Evolutionary conservation across 805 yeast genomes (phyloP).

Genomic region (Candida alai): DNA sequence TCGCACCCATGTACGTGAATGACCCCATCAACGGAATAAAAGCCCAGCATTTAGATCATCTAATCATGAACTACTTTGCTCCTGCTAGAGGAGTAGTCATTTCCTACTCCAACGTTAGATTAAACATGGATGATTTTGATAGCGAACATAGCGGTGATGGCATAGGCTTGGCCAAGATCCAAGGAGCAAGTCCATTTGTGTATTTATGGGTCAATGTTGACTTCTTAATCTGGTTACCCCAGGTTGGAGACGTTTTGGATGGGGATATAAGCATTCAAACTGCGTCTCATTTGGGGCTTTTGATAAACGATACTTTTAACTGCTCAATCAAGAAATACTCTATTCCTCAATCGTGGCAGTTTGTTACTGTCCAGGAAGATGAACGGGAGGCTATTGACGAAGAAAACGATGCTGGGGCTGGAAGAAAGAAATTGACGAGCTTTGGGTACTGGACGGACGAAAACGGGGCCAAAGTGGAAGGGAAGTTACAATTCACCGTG

Average conservation of each 20-base stretch:
- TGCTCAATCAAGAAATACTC: slow-evolving; percentile 83
- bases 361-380: slow-evolving; percentile 75
- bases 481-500: slow-evolving; percentile 73
- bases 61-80: slow-evolving; percentile 76
- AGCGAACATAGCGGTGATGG: slow-evolving; percentile 29
- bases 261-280: slow-evolving; percentile 91
- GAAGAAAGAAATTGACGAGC: slow-evolving; percentile 39
- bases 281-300: slow-evolving; percentile 88
- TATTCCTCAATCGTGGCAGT: slow-evolving; percentile 85
- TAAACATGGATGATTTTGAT: slow-evolving; percentile 43
- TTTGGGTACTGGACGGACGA: slow-evolving; percentile 88
- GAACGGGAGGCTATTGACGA: slow-evolving; percentile 31
- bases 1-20: slow-evolving; percentile 77
- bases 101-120: slow-evolving; percentile 64
- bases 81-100: slow-evolving; percentile 79
- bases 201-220: slow-evolving; percentile 85
- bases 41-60: slow-evolving; percentile 84
- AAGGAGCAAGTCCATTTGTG: slow-evolving; percentile 81
- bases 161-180: slow-evolving; percentile 58
- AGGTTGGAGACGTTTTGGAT: slow-evolving; percentile 78
- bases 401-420: slow-evolving; percentile 17
- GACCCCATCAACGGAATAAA: slow-evolving; percentile 76
- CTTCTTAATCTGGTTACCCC: slow-evolving; percentile 85
- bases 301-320: slow-evolving; percentile 90
- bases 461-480: slow-evolving; percentile 70